Evolutionary conservation across 2,329 filamentous ascomycete genomes (phyloP), one percentile per base, ranked within the genome.

Genomic region (Dothiorella sarmentorum): DNA sequence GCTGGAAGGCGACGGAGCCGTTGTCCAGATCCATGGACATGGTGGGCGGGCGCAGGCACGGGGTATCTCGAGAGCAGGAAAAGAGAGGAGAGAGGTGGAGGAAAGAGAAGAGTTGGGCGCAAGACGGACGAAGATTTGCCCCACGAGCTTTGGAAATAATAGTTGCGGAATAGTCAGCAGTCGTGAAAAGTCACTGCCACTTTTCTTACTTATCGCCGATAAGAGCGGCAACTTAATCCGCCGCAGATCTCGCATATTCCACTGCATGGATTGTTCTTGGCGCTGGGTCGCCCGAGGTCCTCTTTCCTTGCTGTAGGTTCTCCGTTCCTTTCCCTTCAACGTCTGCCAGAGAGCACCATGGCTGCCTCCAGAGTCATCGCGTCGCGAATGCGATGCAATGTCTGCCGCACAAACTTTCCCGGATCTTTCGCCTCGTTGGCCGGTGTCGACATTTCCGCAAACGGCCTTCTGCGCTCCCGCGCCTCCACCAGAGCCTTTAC

Each of bases 1-100:
- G 71, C 60, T 70, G 71, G 63, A 78, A 73, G 49, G 71, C 64
- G 44, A 75, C 68, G 58, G 71, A 69, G 29, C 49, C 47, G 45
- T 65, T 60, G 63, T 77, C 75, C 56, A 76, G 66, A 63, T 76
- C 73, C 74, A 76, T 76, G 60, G 61, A 63, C 52, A 49, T 60
- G 47, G 20, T 59, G 59, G 61, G 20, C 58, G 59, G 61, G 56
- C 29, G 22, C 27, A 49, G 18, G 22, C 13, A 29, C 2, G 35
- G 40, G 29, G 55, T 60, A 62, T 56, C 51, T 49, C 29, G 31
- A 43, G 13, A 38, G 45, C 29, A n/a, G 27, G 35, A 9, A 35
- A 29, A n/a, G 26, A 43, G 31, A 22, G 40, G 20, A 33, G 38
- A 60, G 45, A 26, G n/a, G 42, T 47, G 15, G 55, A 38, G 29